Evolutionary conservation across 495 filamentous ascomycete genomes (phyloP).

Genomic region (Gamarada debralockiae): DNA sequence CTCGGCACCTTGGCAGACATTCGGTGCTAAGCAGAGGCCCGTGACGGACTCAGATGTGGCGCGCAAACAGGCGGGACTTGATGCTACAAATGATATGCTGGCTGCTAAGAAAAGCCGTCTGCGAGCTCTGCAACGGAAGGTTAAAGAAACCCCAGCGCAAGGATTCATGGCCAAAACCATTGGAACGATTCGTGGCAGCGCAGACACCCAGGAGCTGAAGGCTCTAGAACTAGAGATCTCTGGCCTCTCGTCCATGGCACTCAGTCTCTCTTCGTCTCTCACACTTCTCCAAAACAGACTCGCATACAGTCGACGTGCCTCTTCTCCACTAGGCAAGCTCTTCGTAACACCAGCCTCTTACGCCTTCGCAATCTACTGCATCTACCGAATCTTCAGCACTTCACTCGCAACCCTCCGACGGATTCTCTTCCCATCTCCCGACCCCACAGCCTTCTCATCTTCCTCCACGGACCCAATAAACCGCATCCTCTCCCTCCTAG

Average conservation of each 20-base stretch:
- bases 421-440: slow-evolving; percentile 32
- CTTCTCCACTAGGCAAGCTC: slow-evolving; percentile 57
- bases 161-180: slow-evolving; percentile 67
- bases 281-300: slow-evolving; percentile 52
- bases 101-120: slow-evolving; percentile 63
- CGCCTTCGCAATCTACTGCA: slow-evolving; percentile 68
- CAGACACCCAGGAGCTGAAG: slow-evolving; percentile 60
- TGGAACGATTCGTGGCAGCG: slow-evolving; percentile 56
- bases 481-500: slow-evolving; percentile 68
- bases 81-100: slow-evolving; percentile 73
- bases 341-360: slow-evolving; percentile 51
- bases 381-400: slow-evolving; percentile 70
- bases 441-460: slow-evolving; percentile 47
- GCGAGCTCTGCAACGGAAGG: slow-evolving; percentile 59
- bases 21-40: slow-evolving; percentile 54
- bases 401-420: slow-evolving; percentile 57
- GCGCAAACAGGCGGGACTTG: slow-evolving; percentile 68
- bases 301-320: slow-evolving; percentile 55
- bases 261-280: slow-evolving; percentile 58
- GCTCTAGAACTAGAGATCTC: slow-evolving; percentile 68
- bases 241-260: slow-evolving; percentile 74
- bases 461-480: slow-evolving; percentile 73
- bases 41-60: slow-evolving; percentile 67
- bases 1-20: slow-evolving; percentile 75
- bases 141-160: slow-evolving; percentile 44